A percentile compares a stretch with the other conserved stretches of the same genome.
These are phyloP conservation scores for Cladosporium velox DNA, from an alignment of 2,329 filamentous ascomycete genomes.

Conservation along the genomic window DNA sequence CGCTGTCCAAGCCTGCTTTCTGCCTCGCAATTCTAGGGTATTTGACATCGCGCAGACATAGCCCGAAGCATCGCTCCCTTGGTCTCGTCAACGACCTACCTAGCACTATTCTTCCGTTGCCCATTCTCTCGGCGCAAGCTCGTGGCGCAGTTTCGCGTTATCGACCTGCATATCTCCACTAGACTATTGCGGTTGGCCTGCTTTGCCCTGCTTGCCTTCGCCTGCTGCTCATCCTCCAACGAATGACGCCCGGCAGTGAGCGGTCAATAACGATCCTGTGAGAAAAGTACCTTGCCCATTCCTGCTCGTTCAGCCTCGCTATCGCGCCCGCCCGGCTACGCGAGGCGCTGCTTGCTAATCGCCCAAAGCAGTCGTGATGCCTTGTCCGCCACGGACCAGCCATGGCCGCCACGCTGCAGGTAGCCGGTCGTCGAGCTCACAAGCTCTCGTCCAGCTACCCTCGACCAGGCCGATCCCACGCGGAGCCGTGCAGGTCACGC, in stretches of 20 bases:
- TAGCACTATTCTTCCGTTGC: neutral
- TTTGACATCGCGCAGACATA: constrained; percentile 10
- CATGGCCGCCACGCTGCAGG: constrained; percentile 18
- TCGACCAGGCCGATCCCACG: constrained; percentile 9
- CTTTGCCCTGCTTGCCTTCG: neutral
- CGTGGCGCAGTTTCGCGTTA: constrained; percentile 14
- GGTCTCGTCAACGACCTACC: neutral
- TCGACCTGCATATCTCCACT: constrained; percentile 16
- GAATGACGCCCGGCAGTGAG: constrained; percentile 2
- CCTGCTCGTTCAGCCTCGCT: constrained; percentile 13
- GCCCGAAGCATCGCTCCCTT: constrained; percentile 9
- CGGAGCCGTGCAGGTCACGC: constrained; percentile 15
- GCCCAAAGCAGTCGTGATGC: constrained; percentile 13
- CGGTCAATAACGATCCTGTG: neutral
- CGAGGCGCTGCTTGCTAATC: constrained; percentile 16
- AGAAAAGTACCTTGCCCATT: neutral
- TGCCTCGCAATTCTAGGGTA: neutral
- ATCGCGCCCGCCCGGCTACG: constrained; percentile 9
- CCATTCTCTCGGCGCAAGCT: constrained; percentile 4
- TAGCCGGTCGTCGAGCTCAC: constrained; percentile 16
- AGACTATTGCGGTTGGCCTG: constrained; percentile 11
- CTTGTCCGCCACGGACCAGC: constrained; percentile 18
- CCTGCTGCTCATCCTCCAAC: constrained; percentile 2
- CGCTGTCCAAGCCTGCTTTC: neutral
- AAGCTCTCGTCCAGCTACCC: constrained; percentile 11